Evolutionary conservation across 75 land plant species (phyloP), one percentile per base, ranked within the genome.

Genomic region (Ceratopteris richardii): DNA sequence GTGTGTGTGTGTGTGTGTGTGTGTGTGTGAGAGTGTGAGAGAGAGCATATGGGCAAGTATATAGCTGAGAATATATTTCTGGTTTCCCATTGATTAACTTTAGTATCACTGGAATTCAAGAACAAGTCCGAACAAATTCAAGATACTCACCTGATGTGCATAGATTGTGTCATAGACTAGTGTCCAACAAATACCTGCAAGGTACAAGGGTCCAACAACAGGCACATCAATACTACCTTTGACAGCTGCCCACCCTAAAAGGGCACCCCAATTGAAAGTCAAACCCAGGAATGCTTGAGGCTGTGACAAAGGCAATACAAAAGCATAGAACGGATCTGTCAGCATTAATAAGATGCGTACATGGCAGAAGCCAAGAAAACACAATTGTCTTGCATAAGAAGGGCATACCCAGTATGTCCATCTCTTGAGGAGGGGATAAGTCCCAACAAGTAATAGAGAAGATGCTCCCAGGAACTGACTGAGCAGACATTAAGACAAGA

Each of bases 71-170:
- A n/a, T n/a, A n/a, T n/a, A n/a, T n/a, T n/a, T n/a, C n/a, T n/a
- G n/a, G n/a, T n/a, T n/a, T n/a, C n/a, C n/a, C n/a, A n/a, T n/a
- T n/a, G n/a, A n/a, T n/a, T n/a, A n/a, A n/a, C n/a, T n/a, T n/a
- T n/a, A n/a, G n/a, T n/a, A n/a, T n/a, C n/a, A n/a, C n/a, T n/a
- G n/a, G n/a, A n/a, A n/a, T n/a, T n/a, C n/a, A n/a, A n/a, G n/a
- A n/a, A n/a, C n/a, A n/a, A n/a, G n/a, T n/a, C n/a, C n/a, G n/a
- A n/a, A n/a, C n/a, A n/a, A n/a, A n/a, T n/a, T n/a, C n/a, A n/a
- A n/a, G n/a, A n/a, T n/a, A n/a, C n/a, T 0, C 51, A 88, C 94
- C 94, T 93, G 98, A 73, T 93, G 98, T 30, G 98, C 98, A 77
- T 93, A 93, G 40, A 93, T 89, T 2, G 98, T 93, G 62, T 93